Conservation (phyloP, 306 rosid genomes). For the Purshia tridentata region DNA sequence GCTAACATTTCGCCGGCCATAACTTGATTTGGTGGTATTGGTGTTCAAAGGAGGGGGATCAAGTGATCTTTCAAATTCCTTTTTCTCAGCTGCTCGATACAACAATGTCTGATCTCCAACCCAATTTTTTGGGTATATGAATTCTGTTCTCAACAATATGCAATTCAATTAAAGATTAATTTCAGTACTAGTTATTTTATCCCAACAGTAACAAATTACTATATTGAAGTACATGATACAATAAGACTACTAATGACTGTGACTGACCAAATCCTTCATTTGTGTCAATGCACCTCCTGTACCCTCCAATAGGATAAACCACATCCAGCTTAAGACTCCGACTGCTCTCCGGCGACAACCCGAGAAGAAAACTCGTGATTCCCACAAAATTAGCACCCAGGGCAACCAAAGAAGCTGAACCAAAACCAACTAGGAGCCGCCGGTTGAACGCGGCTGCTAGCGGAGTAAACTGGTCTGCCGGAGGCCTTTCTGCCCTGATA, state of each 20-base stretch:
- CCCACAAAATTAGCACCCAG: slow-evolving; percentile 84
- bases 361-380: slow-evolving; percentile 66
- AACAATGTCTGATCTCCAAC: slow-evolving; percentile 86
- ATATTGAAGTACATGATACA: not conserved
- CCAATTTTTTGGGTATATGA: slow-evolving; percentile 87
- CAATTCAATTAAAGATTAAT: not conserved
- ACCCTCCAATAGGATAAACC: slow-evolving; percentile 72
- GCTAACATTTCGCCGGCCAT: slow-evolving; percentile 42
- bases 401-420: slow-evolving; percentile 78
- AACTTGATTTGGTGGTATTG: slow-evolving; percentile 19
- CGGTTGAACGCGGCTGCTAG: slow-evolving; percentile 55
- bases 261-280: slow-evolving; percentile 78
- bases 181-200: not conserved
- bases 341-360: slow-evolving; percentile 62
- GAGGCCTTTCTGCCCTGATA: slow-evolving; percentile 25
- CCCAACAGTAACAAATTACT: not conserved
- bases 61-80: slow-evolving; percentile 64
- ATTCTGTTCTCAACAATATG: slow-evolving; percentile 43
- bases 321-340: slow-evolving; percentile 67
- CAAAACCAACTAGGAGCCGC: slow-evolving; percentile 60
- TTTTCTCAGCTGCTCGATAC: slow-evolving; percentile 70
- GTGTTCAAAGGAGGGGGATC: slow-evolving; percentile 66
- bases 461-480: slow-evolving; percentile 56
- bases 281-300: slow-evolving; percentile 70
- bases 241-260: not conserved